Evolutionary conservation across 495 filamentous ascomycete genomes (phyloP).

Genomic region (Aspergillus taichungensis): DNA sequence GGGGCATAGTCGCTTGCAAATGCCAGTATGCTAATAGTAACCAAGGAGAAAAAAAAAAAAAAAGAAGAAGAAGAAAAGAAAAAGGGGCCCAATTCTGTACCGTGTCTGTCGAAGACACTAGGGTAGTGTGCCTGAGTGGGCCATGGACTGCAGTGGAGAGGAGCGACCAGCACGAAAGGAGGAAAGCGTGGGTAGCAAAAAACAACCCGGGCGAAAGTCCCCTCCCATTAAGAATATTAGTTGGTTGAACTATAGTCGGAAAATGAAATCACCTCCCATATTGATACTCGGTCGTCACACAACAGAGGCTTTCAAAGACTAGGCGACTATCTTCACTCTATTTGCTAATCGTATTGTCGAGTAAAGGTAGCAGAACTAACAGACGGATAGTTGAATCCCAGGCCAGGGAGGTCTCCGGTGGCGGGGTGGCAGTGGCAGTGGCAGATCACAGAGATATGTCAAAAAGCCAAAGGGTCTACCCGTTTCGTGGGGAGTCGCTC

Average conservation of each 20-base stretch:
- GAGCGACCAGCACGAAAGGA: constrained; percentile 10
- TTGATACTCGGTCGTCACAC: too few species aligned
- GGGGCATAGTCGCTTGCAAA: too few species aligned
- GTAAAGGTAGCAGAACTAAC: too few species aligned
- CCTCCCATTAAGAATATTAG: too few species aligned
- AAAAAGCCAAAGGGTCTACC: constrained; percentile 24
- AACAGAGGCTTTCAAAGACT: constrained; percentile 21
- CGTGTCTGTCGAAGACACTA: constrained; percentile 13
- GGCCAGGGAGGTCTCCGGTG: constrained; percentile 4
- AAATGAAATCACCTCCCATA: constrained; percentile 1
- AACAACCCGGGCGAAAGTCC: constrained; percentile 4
- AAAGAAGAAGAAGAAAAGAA: background rate
- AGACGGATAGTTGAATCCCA: too few species aligned
- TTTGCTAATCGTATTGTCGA: too few species aligned
- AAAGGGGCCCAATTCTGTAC: constrained; percentile 7
- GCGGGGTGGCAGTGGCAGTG: constrained; percentile 22
- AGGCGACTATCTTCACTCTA: too few species aligned
- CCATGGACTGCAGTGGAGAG: background rate
- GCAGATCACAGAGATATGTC: constrained; percentile 31
- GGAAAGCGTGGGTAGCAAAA: constrained; percentile 11
- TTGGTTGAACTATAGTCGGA: background rate
- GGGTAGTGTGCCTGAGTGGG: constrained; percentile 4
- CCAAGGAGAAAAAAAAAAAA: background rate
- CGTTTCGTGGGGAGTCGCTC: constrained; percentile 20
- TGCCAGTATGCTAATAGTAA: background rate